Base-by-base conservation (phyloP, 352 stramenopile species). In the Phytopythium aichiense region DNA sequence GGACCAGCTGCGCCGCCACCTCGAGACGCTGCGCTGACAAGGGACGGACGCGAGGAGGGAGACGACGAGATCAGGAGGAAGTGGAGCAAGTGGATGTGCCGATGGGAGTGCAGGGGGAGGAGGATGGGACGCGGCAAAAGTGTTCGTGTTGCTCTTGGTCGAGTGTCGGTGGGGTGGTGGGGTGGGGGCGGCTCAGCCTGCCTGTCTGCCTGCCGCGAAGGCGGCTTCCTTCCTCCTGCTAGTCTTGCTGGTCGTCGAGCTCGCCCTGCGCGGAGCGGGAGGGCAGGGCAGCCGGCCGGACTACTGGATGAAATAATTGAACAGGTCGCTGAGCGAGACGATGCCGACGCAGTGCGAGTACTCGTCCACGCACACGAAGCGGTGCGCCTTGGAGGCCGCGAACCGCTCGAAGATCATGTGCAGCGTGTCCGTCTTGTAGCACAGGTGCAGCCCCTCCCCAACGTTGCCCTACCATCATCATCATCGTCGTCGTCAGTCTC, bases 371-470 rank as follows among this genome's bases (percentile, higher is more conserved):
- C 86, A 95, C 43, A 95, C 84, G 56, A 95, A 77, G 33, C 84
- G 86, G 60, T 95, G 86, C n/a, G 83, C 86, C 60, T 95, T 95
- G 58, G 86, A 83, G 13, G 86, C 84, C 33, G 86, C 86, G 58
- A 95, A 95, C 56, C 84, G 84, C 67, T 95, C 86, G 58, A 95
- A 95, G 58, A 95, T 92, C 84, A 93, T 93, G 72, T 95, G 86
- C 64, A 95, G 73, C 68, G 86, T 95, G 74, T 95, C 86, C 7
- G 85, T 92, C 70, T 92, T 91, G 77, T 91, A 92, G 70, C 86
- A 95, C 62, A 92, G 53, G 71, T 95, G 86, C 53, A 95, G 67
- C 12, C 84, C 83, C 74, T 95, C 86, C 18, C 83, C 81, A 42
- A 89, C 69, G 56, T 92, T 88, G 61, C 84, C 86, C 86, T 92